Base-by-base conservation (phyloP, 2,329 filamentous ascomycete genomes). In the Alternaria sp. region DNA sequence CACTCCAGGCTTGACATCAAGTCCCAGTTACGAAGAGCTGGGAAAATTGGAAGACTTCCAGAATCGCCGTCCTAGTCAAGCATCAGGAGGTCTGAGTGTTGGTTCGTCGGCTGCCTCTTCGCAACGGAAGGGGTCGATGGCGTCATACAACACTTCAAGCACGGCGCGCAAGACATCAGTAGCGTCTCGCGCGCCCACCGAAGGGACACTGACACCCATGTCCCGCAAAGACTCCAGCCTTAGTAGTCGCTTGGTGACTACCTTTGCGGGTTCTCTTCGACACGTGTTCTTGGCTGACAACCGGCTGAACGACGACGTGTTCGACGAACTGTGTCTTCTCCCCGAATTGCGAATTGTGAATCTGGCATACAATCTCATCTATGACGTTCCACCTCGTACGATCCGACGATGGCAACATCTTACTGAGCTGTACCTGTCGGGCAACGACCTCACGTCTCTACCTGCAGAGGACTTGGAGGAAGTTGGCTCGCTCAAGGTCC, bases 401-500 rank as follows among this genome's bases (percentile, higher is more conserved):
- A 90, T 99, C 73, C 92, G 91, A 79, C 91, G 91, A 77, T 97
- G 96, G 94, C 92, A 92, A 37, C 90, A 96, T 74, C 87, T 99
- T 15, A 90, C 92, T 1, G 96, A 99, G 80, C 85, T 99, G 14
- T 98, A 98, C 74, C 85, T 99, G 4, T 98, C 96, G 3, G 95
- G 96, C 26, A 99, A 99, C 73, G 94, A 97, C 72, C 84, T 99
- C 58, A 96, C 94, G 1, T 95, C 91, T 14, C 83, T 99, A 43
- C 96, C 96, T 3, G 93, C 94, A 0, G 96, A 99, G 80, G 96
- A 99, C 73, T 84, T 99, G 49, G 95, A 97, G 80, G 93, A 97
- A 75, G 90, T 92, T 63, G 94, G 92, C 74, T 88, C 93, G 55
- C 85, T 99, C 43, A 94, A 96, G 78, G 89, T 96, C 5, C 87